Conservation (phyloP, 2,329 filamentous ascomycete genomes). For the Helotiales sp. region DNA sequence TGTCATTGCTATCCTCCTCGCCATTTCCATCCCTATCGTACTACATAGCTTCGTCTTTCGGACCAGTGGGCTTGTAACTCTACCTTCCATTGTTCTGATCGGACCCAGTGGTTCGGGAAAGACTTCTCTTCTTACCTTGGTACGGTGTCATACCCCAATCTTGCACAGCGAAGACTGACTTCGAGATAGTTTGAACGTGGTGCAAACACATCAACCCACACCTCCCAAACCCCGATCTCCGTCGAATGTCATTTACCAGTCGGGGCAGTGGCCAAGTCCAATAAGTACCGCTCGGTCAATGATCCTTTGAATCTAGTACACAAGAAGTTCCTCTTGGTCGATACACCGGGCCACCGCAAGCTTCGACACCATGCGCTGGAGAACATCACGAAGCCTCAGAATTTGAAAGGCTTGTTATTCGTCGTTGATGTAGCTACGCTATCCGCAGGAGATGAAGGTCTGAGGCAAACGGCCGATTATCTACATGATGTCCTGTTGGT, state of each 20-base stretch:
- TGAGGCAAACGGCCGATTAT: slow-evolving; percentile 79
- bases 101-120: slow-evolving; percentile 87
- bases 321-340: slow-evolving; percentile 76
- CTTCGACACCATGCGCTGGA: slow-evolving; percentile 73
- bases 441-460: slow-evolving; percentile 56
- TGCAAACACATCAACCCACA: slow-evolving; percentile 54
- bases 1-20: slow-evolving; percentile 70
- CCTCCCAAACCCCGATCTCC: slow-evolving; percentile 63
- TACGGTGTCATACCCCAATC: slow-evolving; percentile 45
- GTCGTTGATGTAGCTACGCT: slow-evolving; percentile 83
- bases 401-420: slow-evolving; percentile 78
- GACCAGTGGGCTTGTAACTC: slow-evolving; percentile 65
- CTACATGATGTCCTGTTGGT: slow-evolving; percentile 86
- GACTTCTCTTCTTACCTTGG: slow-evolving; percentile 82
- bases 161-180: slow-evolving; percentile 17
- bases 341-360: slow-evolving; percentile 96
- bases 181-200: slow-evolving; percentile 58
- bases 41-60: slow-evolving; percentile 76
- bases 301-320: slow-evolving; percentile 63
- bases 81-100: slow-evolving; percentile 79
- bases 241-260: slow-evolving; percentile 61
- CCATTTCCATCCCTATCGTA: slow-evolving; percentile 72
- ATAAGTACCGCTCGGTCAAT: slow-evolving; percentile 68
- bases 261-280: slow-evolving; percentile 56
- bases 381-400: slow-evolving; percentile 51